Evolutionary conservation across 176 grass and related monocot species (phyloP).

Genomic region (Carex kokanica): DNA sequence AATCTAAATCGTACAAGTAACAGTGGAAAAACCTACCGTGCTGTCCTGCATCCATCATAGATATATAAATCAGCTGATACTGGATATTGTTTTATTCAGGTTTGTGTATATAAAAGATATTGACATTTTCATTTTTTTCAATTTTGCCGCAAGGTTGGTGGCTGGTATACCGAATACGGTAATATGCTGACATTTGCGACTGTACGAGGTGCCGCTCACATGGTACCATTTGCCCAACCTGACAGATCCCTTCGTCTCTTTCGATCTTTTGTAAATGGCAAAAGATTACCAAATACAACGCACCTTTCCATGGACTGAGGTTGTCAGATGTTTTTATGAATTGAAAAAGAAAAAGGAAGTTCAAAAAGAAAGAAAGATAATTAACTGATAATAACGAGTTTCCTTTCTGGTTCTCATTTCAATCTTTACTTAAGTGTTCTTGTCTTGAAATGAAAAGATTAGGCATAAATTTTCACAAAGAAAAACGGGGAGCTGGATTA

Average conservation of each 20-base stretch:
- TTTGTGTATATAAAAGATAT: not conserved
- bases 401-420: constrained; percentile 9
- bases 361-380: not conserved
- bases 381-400: constrained; percentile 13
- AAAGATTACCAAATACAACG: constrained; percentile 78
- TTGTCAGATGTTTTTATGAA: not conserved
- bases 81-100: not conserved
- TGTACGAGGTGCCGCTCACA: constrained; percentile 84
- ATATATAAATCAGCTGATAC: not conserved
- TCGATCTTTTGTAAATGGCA: constrained; percentile 54
- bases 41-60: too few species aligned
- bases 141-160: constrained; percentile 62
- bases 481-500: not conserved
- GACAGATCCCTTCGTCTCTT: constrained; percentile 71
- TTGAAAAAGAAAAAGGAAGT: not conserved
- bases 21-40: not conserved
- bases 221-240: constrained; percentile 88
- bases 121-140: not conserved
- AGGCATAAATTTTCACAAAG: not conserved
- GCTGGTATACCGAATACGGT: constrained; percentile 89
- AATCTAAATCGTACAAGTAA: not conserved
- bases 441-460: constrained; percentile 5
- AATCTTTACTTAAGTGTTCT: not conserved
- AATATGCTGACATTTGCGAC: constrained; percentile 80
- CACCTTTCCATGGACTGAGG: constrained; percentile 47